Evolutionary conservation across 108 stramenopile species (phyloP).

Genomic region (Stephanodiscus minutulus): DNA sequence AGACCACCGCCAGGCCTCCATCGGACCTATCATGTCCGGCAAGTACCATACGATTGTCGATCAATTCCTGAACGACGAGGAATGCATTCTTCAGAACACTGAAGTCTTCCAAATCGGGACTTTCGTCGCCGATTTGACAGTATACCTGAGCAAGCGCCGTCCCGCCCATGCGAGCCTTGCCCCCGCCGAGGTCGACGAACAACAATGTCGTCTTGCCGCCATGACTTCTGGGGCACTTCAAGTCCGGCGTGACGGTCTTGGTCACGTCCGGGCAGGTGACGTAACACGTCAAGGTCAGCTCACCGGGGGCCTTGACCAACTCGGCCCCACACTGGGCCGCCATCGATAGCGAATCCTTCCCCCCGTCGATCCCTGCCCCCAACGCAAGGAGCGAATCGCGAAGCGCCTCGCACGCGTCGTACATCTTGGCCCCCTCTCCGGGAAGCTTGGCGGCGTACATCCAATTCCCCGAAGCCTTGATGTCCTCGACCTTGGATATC

Average conservation of each 20-base stretch:
- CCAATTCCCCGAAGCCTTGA: constrained; percentile 98
- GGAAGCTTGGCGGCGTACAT: constrained; percentile 99
- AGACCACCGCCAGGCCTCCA: constrained; percentile 89
- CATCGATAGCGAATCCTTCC: constrained; percentile 99
- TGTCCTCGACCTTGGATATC: constrained; percentile 90
- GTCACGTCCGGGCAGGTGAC: constrained; percentile 94
- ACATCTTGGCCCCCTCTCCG: constrained; percentile 98
- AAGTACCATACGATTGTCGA: constrained; percentile 77
- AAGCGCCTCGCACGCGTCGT: constrained; percentile 95
- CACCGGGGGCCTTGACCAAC: constrained; percentile 97
- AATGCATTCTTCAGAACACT: constrained; percentile 84
- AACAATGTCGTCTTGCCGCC: constrained; percentile 71
- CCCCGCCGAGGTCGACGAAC: constrained; percentile 88
- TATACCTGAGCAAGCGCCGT: constrained; percentile 95
- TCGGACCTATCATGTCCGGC: constrained; percentile 97
- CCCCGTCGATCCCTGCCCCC: constrained; percentile 97
- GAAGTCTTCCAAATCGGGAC: constrained; percentile 93
- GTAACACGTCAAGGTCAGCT: constrained; percentile 95
- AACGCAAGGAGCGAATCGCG: constrained; percentile 86
- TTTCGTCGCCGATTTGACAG: constrained; percentile 89
- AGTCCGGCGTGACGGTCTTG: constrained; percentile 95
- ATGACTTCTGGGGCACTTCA: constrained; percentile 74
- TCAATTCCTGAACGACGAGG: constrained; percentile 87
- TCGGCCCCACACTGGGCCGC: constrained; percentile 95
- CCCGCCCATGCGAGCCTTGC: constrained; percentile 91